phyloP scores from a whole-genome alignment of 495 filamentous ascomycete species.

The Xylona heveae region DNA sequence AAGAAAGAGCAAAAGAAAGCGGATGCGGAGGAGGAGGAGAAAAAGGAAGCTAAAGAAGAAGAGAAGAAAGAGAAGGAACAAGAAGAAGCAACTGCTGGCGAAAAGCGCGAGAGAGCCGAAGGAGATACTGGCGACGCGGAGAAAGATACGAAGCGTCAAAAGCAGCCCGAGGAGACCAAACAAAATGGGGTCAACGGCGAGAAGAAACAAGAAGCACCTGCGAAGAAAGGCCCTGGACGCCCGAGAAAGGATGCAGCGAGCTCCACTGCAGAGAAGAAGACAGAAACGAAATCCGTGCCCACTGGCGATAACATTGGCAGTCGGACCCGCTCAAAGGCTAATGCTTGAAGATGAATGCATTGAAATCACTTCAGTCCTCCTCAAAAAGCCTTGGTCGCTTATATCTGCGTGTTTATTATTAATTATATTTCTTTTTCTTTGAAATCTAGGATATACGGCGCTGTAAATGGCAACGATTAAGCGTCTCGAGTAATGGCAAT shows the following conservation, averaged over 20 bases:
- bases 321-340: conserved; percentile 4
- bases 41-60: conserved; percentile 1
- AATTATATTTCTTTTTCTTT: too few species aligned
- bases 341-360: not conserved
- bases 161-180: not conserved
- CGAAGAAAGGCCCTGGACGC: conserved; percentile 1
- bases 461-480: too few species aligned
- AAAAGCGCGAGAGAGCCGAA: conserved; percentile 2
- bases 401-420: too few species aligned
- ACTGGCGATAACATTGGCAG: conserved; percentile 5
- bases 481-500: too few species aligned
- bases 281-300: not conserved
- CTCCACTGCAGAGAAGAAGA: not conserved
- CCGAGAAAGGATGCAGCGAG: not conserved
- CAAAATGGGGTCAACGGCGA: not conserved
- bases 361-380: too few species aligned
- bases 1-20: conserved; percentile 12
- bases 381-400: too few species aligned
- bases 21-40: conserved; percentile 10
- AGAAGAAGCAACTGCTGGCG: not conserved
- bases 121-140: not conserved
- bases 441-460: too few species aligned
- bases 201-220: not conserved
- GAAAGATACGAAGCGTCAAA: conserved; percentile 3
- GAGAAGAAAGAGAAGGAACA: conserved; percentile 1